Base-by-base conservation (phyloP, 345 rosid species). In the Carallia pectinifolia region DNA sequence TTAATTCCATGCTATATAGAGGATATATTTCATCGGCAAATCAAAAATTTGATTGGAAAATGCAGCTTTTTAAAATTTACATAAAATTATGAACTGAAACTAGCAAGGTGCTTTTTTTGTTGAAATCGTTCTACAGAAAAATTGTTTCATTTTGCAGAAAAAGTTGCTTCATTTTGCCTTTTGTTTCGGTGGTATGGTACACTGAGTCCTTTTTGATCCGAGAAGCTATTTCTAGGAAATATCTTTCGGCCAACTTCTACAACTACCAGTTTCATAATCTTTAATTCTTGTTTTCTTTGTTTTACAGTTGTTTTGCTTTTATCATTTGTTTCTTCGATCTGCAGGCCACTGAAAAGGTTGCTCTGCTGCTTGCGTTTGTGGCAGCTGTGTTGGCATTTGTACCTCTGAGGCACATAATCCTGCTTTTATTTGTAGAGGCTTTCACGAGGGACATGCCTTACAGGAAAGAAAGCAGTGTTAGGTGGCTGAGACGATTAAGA, bases 281-380 rank as follows among this genome's bases (percentile, higher is more conserved):
- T 9, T 7, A 38, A 7, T 40, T 40, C 1, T 40, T 40, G 0
- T 10, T 40, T 33, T 4, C 34, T 4, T 33, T 33, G 34, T 33
- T 33, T 33, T 33, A 1, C 27, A 17, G 2, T 39, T 1, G 17
- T 66, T 66, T 58, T 3, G 27, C 6, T 38, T 58, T 36, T 30
- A 38, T 64, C 18, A 10, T 29, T 65, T 53, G 60, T 31, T 70
- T 61, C 37, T 65, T 52, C 31, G 37, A 70, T 30, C 70, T 47
- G 18, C 88, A 94, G 98, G 96, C 91, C 29, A 94, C 97, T 1
- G 89, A 91, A 60, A 87, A 65, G 81, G 80, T 85, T 73, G 93
- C 90, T 40, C 58, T 90, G n/a, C 31, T 79, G 56, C 74, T 91
- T 80, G 84, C 87, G 62, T 38, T 83, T 7, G 29, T 77, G 65